Evolutionary conservation across 441 rosid genomes (phyloP).

Genomic region (Pelargonium cotyledonis): DNA sequence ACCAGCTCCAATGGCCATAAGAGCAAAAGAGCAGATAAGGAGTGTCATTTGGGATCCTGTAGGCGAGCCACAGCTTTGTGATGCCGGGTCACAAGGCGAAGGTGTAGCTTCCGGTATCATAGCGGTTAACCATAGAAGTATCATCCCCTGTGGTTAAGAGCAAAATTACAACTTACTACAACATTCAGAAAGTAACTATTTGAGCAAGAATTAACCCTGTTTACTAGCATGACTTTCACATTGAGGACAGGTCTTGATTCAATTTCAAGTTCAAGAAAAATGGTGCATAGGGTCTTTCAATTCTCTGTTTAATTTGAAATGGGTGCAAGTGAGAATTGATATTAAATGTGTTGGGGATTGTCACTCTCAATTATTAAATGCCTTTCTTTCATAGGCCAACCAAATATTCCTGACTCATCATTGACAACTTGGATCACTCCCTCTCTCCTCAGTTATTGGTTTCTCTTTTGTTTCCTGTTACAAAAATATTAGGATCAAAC

Average conservation of each 20-base stretch:
- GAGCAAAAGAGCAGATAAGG: constrained; percentile 46
- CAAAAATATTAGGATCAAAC: not conserved
- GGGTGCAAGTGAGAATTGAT: too few relatives aligned
- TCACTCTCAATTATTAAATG: constrained; percentile 2
- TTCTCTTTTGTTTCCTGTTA: not conserved
- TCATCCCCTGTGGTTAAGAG: constrained; percentile 48
- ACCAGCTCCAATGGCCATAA: constrained; percentile 80
- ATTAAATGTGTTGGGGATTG: constrained; percentile 8
- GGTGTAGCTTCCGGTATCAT: constrained; percentile 61
- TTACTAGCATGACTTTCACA: too few relatives aligned
- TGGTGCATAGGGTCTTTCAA: too few relatives aligned
- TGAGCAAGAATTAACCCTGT: too few relatives aligned
- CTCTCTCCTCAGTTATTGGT: constrained; percentile 11
- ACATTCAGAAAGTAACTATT: too few relatives aligned
- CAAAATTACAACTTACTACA: not conserved
- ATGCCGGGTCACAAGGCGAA: constrained; percentile 32
- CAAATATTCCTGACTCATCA: constrained; percentile 7
- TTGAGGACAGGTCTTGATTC: too few relatives aligned
- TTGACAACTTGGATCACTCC: constrained; percentile 3
- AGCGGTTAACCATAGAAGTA: constrained; percentile 70
- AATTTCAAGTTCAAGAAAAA: too few relatives aligned
- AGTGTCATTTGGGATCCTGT: constrained; percentile 48
- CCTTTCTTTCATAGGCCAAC: constrained; percentile 2
- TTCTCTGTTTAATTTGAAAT: too few relatives aligned
- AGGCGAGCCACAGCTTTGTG: constrained; percentile 40